These are phyloP conservation scores for Exophiala phaeomuriformis DNA, from an alignment of 2,329 filamentous ascomycete genomes.

Conservation along the genomic window DNA sequence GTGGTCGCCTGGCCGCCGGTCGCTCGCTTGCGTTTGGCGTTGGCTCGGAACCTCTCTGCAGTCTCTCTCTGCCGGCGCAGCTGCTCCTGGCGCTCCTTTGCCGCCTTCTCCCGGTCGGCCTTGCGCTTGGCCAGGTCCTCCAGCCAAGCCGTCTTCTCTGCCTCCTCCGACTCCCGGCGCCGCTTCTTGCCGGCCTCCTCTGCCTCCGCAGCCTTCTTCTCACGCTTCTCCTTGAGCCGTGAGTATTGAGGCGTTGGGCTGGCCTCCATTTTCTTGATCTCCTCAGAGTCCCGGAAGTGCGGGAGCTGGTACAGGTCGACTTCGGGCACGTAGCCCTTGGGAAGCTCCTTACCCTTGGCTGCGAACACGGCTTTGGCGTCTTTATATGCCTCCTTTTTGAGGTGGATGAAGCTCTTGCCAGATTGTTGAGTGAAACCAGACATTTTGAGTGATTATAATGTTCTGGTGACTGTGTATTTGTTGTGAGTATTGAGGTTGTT, in stretches of 20 bases:
- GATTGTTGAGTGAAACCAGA: background rate
- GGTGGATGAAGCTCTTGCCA: background rate
- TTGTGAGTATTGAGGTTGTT: background rate
- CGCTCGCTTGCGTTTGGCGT: background rate
- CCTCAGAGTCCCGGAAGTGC: constrained; percentile 1
- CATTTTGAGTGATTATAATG: background rate
- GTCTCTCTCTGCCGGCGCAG: background rate
- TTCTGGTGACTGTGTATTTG: background rate
- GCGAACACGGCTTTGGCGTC: background rate
- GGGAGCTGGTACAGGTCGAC: background rate
- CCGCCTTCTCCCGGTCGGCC: background rate
- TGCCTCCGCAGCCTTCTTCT: background rate
- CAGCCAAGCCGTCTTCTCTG: background rate
- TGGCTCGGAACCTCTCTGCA: background rate
- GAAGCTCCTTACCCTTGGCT: background rate
- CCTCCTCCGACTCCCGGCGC: background rate
- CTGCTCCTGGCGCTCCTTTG: background rate
- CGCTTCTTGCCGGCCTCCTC: background rate
- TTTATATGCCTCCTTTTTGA: constrained; percentile 1
- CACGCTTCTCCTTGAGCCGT: background rate
- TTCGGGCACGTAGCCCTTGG: background rate
- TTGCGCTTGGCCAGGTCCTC: background rate
- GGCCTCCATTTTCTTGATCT: background rate
- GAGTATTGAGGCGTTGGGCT: background rate
- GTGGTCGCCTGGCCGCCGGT: background rate